Base-by-base conservation (phyloP, 2,329 filamentous ascomycete genomes). In the Chlorencoelia australis region DNA sequence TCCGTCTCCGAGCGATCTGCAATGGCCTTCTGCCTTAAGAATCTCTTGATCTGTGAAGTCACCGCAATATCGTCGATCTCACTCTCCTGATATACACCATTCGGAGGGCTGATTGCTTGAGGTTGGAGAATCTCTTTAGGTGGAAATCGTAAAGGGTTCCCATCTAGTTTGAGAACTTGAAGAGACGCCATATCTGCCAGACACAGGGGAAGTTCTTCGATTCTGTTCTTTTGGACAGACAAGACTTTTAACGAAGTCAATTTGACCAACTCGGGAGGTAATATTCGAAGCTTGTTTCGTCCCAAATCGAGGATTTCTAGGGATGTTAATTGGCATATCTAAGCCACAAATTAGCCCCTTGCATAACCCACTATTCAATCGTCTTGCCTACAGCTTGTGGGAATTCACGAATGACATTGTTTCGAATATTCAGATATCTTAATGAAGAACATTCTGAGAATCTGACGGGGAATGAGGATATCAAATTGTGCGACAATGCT, bases 271-370 rank as follows among this genome's bases (percentile, higher is more conserved):
- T 88, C 82, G 30, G 79, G 74, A 0, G 89, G 87, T 2, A 96
- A 70, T 7, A 73, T 66, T 31, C 73, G 74, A 43, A 96, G 77
- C 57, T 82, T 85, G 57, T 96, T 96, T 50, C 84, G 76, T 57
- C 87, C 88, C 37, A 96, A 71, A 61, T 96, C 89, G 43, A 96
- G 73, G 41, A 95, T 94, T 61, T 96, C 88, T 37, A 96, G 73
- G 21, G 86, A 82, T 35, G 75, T 79, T 43, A 96, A 70, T 58
- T 87, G 79, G 57, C 89, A 88, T 40, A 96, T 74, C 87, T 94
- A 39, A 28, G 37, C 14, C 15, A 25, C 31, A 26, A 28, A 29
- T 52, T 38, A 51, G 44, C 31, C 30, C 22, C 22, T 10, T 21
- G 18, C 24, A 22, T 32, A 20, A 4, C 5, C 11, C 30, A 8